A percentile compares a stretch with the other conserved stretches of the same genome.
These are phyloP conservation scores for Cryptococcus sp. DNA, from an alignment of 1,284 basidiomycete genomes.

Conservation along the genomic window DNA sequence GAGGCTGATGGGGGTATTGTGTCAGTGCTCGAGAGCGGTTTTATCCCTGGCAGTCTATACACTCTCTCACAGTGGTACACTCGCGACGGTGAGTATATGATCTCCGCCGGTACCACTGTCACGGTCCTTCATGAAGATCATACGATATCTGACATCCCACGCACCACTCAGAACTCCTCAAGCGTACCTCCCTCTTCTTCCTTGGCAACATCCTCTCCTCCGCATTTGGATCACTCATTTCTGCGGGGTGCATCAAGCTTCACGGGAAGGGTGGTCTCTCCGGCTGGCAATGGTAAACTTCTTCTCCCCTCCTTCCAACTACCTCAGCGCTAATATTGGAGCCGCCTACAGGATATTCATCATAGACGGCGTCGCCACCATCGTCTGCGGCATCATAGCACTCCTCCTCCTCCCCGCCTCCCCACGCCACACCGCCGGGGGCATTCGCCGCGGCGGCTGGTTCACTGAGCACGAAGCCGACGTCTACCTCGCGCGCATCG, in stretches of 20 bases:
- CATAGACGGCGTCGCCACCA: conserved; percentile 28
- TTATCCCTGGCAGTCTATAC: conserved; percentile 27
- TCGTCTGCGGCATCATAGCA: conserved; percentile 20
- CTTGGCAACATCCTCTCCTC: conserved; percentile 42
- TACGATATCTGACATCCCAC: conserved; percentile 24
- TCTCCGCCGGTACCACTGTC: no score
- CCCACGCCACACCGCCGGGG: conserved; percentile 6
- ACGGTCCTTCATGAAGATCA: conserved; percentile 1
- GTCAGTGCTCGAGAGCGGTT: conserved; percentile 59
- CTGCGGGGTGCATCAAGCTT: neutral
- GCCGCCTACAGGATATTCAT: conserved; percentile 22
- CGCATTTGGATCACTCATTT: conserved; percentile 8
- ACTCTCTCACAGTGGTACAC: conserved; percentile 25
- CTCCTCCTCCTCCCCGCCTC: conserved; percentile 26
- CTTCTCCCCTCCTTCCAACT: conserved; percentile 8
- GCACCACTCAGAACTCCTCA: conserved; percentile 17
- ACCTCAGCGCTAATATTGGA: neutral
- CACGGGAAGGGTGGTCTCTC: conserved; percentile 22
- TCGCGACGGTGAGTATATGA: neutral
- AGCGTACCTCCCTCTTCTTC: conserved; percentile 43
- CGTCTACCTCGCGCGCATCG: conserved; percentile 30
- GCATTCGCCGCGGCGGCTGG: neutral
- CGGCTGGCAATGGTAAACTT: conserved; percentile 19
- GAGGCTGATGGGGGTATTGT: conserved; percentile 57
- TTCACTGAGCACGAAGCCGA: conserved; percentile 33